Conservation (phyloP, 805 yeast genomes). For the Teunomyces funiuensis region DNA sequence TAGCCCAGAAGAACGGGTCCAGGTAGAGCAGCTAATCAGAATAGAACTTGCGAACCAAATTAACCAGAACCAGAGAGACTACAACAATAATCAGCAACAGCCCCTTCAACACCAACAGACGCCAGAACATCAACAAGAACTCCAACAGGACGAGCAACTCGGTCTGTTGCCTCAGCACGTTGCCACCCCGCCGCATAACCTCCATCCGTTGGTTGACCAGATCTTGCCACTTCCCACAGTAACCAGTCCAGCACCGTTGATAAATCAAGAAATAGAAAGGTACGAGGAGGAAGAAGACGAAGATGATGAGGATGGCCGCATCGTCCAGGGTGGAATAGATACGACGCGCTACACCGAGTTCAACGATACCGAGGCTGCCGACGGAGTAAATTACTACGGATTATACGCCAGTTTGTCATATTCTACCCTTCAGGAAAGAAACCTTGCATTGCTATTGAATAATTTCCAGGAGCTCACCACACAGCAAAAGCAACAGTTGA, state of each 20-base stretch:
- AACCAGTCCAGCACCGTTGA: slow-evolving; percentile 13
- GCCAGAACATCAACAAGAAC: neutral
- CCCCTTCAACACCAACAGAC: slow-evolving; percentile 5
- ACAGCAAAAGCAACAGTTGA: slow-evolving; percentile 32
- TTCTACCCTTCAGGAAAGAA: slow-evolving; percentile 38
- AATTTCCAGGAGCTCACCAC: slow-evolving; percentile 39
- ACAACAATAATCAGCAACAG: slow-evolving; percentile 10
- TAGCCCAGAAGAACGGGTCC: slow-evolving; percentile 33
- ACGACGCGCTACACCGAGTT: slow-evolving; percentile 22
- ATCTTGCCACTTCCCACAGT: slow-evolving; percentile 16
- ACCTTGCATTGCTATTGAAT: slow-evolving; percentile 34
- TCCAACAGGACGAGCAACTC: neutral
- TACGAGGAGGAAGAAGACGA: slow-evolving; percentile 30
- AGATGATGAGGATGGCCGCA: slow-evolving; percentile 16
- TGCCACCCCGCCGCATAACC: neutral
- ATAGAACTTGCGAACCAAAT: slow-evolving; percentile 17
- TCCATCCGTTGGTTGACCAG: slow-evolving; percentile 18
- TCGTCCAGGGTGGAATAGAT: slow-evolving; percentile 31
- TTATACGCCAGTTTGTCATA: slow-evolving; percentile 42
- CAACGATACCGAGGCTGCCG: slow-evolving; percentile 10
- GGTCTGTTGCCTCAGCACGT: neutral
- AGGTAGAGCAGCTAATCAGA: slow-evolving; percentile 35
- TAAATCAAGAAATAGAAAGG: slow-evolving; percentile 15
- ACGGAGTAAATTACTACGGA: slow-evolving; percentile 18
- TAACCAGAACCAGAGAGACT: slow-evolving; percentile 2